phyloP scores from a whole-genome alignment of 2,329 filamentous ascomycete species.

The Epichloe gansuensis region DNA sequence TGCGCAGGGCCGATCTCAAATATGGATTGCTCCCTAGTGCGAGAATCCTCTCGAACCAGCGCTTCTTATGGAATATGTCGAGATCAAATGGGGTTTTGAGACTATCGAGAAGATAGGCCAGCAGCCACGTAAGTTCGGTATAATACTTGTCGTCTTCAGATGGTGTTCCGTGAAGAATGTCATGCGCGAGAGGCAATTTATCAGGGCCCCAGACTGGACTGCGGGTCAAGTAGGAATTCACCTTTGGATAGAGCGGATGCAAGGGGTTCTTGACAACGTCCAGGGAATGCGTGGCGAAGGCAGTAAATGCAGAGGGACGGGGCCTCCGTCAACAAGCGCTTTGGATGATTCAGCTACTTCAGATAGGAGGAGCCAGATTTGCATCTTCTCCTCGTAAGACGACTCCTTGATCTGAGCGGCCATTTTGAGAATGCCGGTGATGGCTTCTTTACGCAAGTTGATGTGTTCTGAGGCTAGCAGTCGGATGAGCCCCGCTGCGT shows the following conservation, averaged over 20 bases:
- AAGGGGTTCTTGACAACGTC: conserved; percentile 62
- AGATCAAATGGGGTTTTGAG: conserved; percentile 49
- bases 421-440: conserved; percentile 56
- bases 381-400: conserved; percentile 61
- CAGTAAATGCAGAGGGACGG: conserved; percentile 61
- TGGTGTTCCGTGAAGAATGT: conserved; percentile 52
- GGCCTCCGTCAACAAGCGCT: conserved; percentile 36
- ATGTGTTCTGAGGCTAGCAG: conserved; percentile 64
- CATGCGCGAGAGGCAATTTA: conserved; percentile 58
- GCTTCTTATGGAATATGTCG: conserved; percentile 45
- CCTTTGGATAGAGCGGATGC: conserved; percentile 72
- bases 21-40: conserved; percentile 57
- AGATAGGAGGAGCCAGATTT: conserved; percentile 66
- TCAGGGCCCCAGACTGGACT: conserved; percentile 65
- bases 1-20: conserved; percentile 45
- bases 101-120: conserved; percentile 57
- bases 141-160: conserved; percentile 62
- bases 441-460: conserved; percentile 68
- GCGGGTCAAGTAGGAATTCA: conserved; percentile 73
- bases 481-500: conserved; percentile 56
- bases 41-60: conserved; percentile 65
- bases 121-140: conserved; percentile 61
- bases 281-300: conserved; percentile 61
- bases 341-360: conserved; percentile 68
- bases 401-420: conserved; percentile 53